Conservation (phyloP, 192 early-diverging fungal genomes). For the Coemansia sp. region DNA sequence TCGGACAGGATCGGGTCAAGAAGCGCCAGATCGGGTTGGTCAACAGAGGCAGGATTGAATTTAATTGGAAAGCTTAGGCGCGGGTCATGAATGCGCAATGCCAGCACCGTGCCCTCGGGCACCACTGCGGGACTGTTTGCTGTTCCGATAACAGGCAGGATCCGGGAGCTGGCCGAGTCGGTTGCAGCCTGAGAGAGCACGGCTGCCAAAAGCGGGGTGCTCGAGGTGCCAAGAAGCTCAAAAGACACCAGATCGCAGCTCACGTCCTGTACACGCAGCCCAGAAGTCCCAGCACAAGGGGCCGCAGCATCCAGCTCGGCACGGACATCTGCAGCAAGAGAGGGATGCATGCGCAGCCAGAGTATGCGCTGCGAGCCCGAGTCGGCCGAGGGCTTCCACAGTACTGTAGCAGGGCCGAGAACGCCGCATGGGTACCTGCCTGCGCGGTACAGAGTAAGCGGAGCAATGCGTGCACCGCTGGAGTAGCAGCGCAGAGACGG, state of each 20-base stretch:
- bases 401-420: conserved; percentile 72
- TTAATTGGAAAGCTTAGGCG: conserved; percentile 62
- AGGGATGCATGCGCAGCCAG: conserved; percentile 85
- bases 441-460: conserved; percentile 42
- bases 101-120: conserved; percentile 77
- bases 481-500: conserved; percentile 9
- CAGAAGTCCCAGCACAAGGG: background rate
- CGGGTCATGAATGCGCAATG: conserved; percentile 81
- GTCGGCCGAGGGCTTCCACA: conserved; percentile 66
- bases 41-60: background rate
- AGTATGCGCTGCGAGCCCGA: conserved; percentile 45
- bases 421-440: conserved; percentile 34
- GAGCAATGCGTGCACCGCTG: conserved; percentile 21
- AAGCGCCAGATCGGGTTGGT: conserved; percentile 13
- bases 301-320: conserved; percentile 22
- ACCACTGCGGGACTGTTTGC: conserved; percentile 70
- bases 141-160: conserved; percentile 11
- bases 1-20: conserved; percentile 48
- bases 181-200: conserved; percentile 49
- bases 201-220: conserved; percentile 71
- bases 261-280: conserved; percentile 51
- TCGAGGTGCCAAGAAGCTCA: conserved; percentile 78
- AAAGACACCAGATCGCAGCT: conserved; percentile 67
- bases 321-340: conserved; percentile 56
- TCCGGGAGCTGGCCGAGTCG: conserved; percentile 2